These are phyloP conservation scores for Paramecium biaurelia DNA, from an alignment of 73 alveolate species.

Conservation along the genomic window DNA sequence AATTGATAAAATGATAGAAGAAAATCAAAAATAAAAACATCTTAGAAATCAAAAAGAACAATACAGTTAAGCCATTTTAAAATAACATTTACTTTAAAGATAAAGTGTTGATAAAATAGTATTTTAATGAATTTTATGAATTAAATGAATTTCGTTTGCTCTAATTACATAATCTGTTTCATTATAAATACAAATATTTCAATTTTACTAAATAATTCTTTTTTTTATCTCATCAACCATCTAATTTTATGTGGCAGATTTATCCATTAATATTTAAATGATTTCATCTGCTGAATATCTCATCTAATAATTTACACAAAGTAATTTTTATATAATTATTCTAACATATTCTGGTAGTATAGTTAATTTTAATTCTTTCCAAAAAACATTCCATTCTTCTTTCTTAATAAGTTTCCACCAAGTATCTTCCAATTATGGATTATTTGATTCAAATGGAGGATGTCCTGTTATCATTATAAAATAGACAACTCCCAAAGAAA, in stretches of 20 bases:
- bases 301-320: neutral
- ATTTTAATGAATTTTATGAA: neutral
- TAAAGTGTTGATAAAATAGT: slow-evolving; percentile 28
- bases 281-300: neutral
- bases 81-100: slow-evolving; percentile 5
- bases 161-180: neutral
- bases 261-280: neutral
- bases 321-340: neutral
- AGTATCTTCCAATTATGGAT: neutral
- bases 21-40: neutral
- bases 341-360: neutral
- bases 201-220: neutral
- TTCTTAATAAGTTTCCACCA: slow-evolving; percentile 32
- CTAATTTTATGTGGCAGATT: neutral
- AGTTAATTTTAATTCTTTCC: slow-evolving; percentile 26
- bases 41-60: neutral
- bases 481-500: slow-evolving; percentile 13
- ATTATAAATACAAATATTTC: neutral
- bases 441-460: slow-evolving; percentile 32
- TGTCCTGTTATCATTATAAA: slow-evolving; percentile 11
- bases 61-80: slow-evolving; percentile 14
- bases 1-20: slow-evolving; percentile 25
- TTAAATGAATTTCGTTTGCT: neutral
- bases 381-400: neutral
- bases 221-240: neutral